phyloP scores from a whole-genome alignment of 345 rosid species.

The Clausena lansium region DNA sequence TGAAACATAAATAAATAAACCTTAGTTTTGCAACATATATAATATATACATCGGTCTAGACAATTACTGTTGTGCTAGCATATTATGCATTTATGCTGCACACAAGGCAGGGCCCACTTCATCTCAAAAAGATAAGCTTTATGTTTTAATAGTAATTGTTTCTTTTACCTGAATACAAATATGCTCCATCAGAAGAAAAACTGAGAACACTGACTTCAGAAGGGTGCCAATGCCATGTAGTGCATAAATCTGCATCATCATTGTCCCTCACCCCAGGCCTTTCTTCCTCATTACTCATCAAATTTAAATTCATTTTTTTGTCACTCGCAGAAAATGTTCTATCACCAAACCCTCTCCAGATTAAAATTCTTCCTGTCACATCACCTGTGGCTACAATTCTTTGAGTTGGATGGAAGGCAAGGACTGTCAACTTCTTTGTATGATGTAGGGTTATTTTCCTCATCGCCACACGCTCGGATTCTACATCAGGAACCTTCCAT shows the following conservation, averaged over 20 bases:
- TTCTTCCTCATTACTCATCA: conserved; percentile 47
- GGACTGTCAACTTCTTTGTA: conserved; percentile 58
- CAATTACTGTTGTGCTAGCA: neutral
- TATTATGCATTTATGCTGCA: neutral
- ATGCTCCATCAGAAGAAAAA: conserved; percentile 94
- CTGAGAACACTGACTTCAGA: conserved; percentile 60
- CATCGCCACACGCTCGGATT: conserved; percentile 36
- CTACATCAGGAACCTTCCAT: conserved; percentile 69
- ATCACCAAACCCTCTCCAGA: conserved; percentile 86
- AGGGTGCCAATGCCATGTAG: conserved; percentile 95
- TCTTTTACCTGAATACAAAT: conserved; percentile 72
- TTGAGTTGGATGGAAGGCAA: conserved; percentile 85
- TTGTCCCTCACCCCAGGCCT: conserved; percentile 84
- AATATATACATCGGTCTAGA: neutral
- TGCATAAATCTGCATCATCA: conserved; percentile 94
- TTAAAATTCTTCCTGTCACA: conserved; percentile 82
- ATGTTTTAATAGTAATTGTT: neutral
- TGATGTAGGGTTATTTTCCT: conserved; percentile 78
- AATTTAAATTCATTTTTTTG: conserved; percentile 22
- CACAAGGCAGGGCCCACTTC: neutral
- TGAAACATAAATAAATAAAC: neutral
- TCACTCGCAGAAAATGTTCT: conserved; percentile 39
- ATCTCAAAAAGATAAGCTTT: neutral
- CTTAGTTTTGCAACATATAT: neutral
- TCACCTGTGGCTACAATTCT: conserved; percentile 88